Evolutionary conservation across 2,329 filamentous ascomycete species (phyloP).

Genomic region (Ciborinia camelliae): DNA sequence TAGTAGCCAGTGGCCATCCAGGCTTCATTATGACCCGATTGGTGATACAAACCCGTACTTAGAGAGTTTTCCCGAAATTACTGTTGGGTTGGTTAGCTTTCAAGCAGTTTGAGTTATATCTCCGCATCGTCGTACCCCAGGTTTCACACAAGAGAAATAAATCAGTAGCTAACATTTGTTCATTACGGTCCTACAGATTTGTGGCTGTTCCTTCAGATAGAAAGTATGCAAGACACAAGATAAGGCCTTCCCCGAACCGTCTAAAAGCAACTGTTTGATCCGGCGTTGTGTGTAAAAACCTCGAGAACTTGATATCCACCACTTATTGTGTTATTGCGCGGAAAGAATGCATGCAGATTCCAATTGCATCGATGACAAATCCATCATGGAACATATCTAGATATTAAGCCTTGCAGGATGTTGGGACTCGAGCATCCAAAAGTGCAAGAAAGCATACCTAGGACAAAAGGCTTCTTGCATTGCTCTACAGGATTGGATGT

Average conservation of each 20-base stretch:
- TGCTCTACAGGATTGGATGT: neutral
- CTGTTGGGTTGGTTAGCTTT: neutral
- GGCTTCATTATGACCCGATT: conserved; percentile 3
- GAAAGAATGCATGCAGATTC: neutral
- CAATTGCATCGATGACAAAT: neutral
- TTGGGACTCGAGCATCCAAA: conserved; percentile 10
- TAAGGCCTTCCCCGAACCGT: neutral
- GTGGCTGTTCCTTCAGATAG: neutral
- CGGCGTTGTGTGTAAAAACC: neutral
- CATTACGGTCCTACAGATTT: neutral
- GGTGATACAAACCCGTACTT: neutral
- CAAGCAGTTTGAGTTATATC: neutral
- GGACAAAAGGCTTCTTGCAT: conserved; percentile 2
- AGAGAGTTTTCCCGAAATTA: conserved; percentile 2
- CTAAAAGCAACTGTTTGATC: conserved; percentile 1
- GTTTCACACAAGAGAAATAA: neutral
- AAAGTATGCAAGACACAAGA: neutral
- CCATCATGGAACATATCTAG: neutral
- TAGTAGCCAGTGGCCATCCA: conserved; percentile 1
- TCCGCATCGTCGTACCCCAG: conserved; percentile 12
- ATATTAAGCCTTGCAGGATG: neutral
- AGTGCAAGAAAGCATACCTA: neutral
- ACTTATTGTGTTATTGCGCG: neutral
- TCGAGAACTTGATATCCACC: neutral
- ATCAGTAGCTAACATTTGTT: neutral